Percentiles rank a stretch among this genome's conserved stretches.
Evolutionary conservation across 164 flowering plant species (phyloP).

Genomic region (Liquidambar formosana): DNA sequence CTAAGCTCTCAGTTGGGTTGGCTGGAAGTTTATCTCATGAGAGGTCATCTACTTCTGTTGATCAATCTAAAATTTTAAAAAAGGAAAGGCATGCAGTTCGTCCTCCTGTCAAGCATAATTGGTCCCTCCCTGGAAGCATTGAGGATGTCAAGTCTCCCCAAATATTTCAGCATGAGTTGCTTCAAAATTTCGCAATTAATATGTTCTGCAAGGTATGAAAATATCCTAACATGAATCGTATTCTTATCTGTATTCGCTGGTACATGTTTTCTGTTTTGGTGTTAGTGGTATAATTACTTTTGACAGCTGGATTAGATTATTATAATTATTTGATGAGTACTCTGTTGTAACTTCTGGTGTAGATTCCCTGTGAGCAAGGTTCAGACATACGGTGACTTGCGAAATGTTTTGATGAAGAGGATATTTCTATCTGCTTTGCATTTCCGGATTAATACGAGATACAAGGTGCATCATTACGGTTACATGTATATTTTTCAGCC

Average conservation of each 20-base stretch:
- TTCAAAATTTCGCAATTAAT: constrained; percentile 91
- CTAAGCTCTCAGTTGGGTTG: constrained; percentile 79
- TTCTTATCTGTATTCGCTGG: background rate
- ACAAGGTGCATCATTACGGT: constrained; percentile 59
- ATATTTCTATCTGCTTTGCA: constrained; percentile 96
- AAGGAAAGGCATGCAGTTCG: constrained; percentile 90
- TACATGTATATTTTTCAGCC: background rate
- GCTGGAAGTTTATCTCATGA: constrained; percentile 63
- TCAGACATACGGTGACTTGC: constrained; percentile 75
- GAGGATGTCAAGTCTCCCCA: constrained; percentile 61
- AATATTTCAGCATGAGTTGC: constrained; percentile 97
- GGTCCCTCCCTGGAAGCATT: constrained; percentile 81
- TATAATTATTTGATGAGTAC: background rate
- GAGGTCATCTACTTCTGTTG: constrained; percentile 49
- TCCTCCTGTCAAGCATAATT: constrained; percentile 89
- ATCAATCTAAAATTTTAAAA: constrained; percentile 51
- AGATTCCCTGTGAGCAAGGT: constrained; percentile 93
- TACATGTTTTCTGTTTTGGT: background rate
- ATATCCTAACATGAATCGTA: background rate
- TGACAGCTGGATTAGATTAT: constrained; percentile 1
- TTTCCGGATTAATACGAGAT: constrained; percentile 94
- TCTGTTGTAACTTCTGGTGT: constrained; percentile 23
- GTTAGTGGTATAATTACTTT: background rate
- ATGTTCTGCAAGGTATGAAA: constrained; percentile 93
- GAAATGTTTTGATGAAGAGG: constrained; percentile 94